Evolutionary conservation across 2,329 filamentous ascomycete genomes (phyloP).

Genomic region (Fusarium buharicum): DNA sequence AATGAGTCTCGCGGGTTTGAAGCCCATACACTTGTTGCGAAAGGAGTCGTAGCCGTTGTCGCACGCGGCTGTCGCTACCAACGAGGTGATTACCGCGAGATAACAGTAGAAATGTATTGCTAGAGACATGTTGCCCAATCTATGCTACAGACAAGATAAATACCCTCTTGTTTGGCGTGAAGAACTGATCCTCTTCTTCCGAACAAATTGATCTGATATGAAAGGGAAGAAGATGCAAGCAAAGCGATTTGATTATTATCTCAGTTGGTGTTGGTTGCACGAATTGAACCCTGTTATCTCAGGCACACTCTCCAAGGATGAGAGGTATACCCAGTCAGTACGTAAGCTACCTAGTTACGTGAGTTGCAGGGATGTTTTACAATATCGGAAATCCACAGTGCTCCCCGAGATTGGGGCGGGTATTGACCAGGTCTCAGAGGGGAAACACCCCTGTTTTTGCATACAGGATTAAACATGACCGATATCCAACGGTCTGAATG

Average conservation of each 20-base stretch:
- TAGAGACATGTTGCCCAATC: neutral
- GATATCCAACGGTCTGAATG: too few relatives aligned
- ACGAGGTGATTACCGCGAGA: neutral
- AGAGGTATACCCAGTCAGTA: neutral
- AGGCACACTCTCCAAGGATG: neutral
- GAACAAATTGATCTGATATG: neutral
- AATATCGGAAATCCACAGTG: neutral
- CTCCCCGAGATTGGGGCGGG: conserved; percentile 1
- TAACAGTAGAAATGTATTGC: neutral
- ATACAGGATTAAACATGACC: too few relatives aligned
- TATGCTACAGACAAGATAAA: too few relatives aligned
- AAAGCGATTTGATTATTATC: too few relatives aligned
- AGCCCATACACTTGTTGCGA: conserved; percentile 4
- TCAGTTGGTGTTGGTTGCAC: too few relatives aligned
- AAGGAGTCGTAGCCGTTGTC: neutral
- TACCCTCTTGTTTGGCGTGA: neutral
- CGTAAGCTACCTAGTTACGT: neutral
- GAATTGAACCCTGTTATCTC: neutral
- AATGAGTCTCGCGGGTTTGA: conserved; percentile 2
- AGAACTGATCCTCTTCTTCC: neutral
- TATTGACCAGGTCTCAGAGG: too few relatives aligned
- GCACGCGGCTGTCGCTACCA: neutral
- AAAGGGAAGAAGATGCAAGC: too few relatives aligned
- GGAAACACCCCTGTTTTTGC: too few relatives aligned
- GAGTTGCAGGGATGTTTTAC: conserved; percentile 3